These are phyloP conservation scores for Ophiosphaerella narmari DNA, from an alignment of 2,329 filamentous ascomycete species.

Conservation along the genomic window DNA sequence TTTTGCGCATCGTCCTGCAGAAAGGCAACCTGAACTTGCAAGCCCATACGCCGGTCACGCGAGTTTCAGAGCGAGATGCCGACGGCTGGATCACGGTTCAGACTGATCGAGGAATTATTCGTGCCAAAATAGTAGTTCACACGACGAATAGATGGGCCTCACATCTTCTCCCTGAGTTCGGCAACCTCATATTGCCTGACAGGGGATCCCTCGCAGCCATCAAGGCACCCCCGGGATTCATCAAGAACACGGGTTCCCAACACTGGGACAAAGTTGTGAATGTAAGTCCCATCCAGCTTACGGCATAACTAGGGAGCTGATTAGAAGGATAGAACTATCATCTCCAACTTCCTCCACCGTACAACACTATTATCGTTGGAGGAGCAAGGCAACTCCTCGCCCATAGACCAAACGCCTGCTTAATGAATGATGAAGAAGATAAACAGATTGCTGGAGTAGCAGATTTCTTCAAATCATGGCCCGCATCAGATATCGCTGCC, in stretches of 20 bases:
- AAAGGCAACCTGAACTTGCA: constrained; percentile 7
- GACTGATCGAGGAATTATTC: constrained; percentile 8
- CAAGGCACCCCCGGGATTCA: constrained; percentile 10
- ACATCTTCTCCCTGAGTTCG: constrained; percentile 14
- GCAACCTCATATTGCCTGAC: constrained; percentile 8
- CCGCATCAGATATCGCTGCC: constrained; percentile 6
- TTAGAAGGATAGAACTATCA: constrained; percentile 10
- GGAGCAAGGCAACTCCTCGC: constrained; percentile 9
- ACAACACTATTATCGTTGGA: constrained; percentile 16
- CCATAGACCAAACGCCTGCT: constrained; percentile 8
- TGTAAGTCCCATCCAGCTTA: neutral
- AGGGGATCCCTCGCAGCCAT: constrained; percentile 4
- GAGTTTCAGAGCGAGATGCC: constrained; percentile 8
- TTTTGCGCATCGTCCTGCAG: constrained; percentile 9
- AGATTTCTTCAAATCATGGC: constrained; percentile 12
- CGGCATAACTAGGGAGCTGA: neutral
- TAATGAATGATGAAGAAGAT: constrained; percentile 8
- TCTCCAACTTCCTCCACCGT: constrained; percentile 12
- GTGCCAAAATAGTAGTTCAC: constrained; percentile 10
- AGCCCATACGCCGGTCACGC: constrained; percentile 9
- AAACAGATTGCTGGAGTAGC: constrained; percentile 6
- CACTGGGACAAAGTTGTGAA: constrained; percentile 14
- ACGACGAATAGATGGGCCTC: constrained; percentile 16
- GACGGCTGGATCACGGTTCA: constrained; percentile 7
- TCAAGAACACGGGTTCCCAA: constrained; percentile 15